Conservation (phyloP, 805 yeast species). For the Cyberlindnera maritima region DNA sequence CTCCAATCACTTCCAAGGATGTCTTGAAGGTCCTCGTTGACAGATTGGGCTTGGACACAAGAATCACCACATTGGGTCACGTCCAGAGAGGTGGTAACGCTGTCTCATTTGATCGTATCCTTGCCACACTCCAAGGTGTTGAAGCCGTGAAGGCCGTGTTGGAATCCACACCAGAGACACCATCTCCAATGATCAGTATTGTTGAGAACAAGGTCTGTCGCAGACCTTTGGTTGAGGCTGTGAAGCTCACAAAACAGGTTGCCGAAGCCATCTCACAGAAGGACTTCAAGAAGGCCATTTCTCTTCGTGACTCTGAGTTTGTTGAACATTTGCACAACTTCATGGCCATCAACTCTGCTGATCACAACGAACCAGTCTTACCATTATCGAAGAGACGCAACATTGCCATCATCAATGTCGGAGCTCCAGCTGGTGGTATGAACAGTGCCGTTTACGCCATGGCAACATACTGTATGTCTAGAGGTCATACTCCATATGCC, state of each 20-base stretch:
- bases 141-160: conserved; percentile 94
- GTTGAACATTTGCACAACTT: conserved; percentile 71
- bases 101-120: conserved; percentile 86
- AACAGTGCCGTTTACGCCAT: conserved; percentile 79
- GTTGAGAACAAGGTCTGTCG: conserved; percentile 84
- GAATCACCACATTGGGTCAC: conserved; percentile 94
- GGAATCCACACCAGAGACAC: conserved; percentile 83
- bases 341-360: conserved; percentile 50
- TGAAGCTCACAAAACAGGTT: conserved; percentile 77
- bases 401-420: conserved; percentile 86
- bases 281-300: conserved; percentile 85
- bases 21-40: conserved; percentile 57
- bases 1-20: conserved; percentile 82
- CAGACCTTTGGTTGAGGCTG: conserved; percentile 87
- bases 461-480: conserved; percentile 72
- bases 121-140: conserved; percentile 97
- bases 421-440: conserved; percentile 98
- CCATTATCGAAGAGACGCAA: conserved; percentile 62
- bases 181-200: conserved; percentile 92
- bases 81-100: conserved; percentile 99
- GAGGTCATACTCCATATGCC: conserved; percentile 86
- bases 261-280: conserved; percentile 80
- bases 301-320: conserved; percentile 84
- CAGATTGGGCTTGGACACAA: conserved; percentile 81
- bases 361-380: conserved; percentile 62